These are phyloP conservation scores for Claviceps arundinis DNA, from an alignment of 2,329 filamentous ascomycete genomes.

Conservation along the genomic window DNA sequence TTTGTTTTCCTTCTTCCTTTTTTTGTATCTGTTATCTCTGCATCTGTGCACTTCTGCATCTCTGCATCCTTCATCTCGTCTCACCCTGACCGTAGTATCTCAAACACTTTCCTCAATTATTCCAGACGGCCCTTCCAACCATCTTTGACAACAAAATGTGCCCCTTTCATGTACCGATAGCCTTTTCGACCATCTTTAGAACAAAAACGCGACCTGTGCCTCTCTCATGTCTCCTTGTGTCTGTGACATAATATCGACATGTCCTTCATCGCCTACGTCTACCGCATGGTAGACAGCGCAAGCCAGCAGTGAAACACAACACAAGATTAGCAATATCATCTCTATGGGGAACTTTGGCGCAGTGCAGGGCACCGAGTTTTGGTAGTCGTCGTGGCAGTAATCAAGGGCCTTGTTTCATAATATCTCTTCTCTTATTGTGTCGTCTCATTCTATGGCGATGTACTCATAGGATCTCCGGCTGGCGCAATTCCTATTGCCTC, in stretches of 20 bases:
- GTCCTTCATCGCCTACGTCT: not conserved
- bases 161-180: not conserved
- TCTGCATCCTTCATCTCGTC: not conserved
- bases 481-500: slow-evolving; percentile 32
- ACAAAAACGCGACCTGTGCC: not conserved
- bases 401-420: slow-evolving; percentile 42
- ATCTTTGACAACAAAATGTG: not conserved
- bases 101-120: not conserved
- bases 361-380: not conserved
- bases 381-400: slow-evolving; percentile 2
- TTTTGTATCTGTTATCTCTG: not conserved
- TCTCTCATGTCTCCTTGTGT: not conserved
- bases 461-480: slow-evolving; percentile 50
- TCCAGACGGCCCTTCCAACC: not conserved
- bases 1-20: not conserved
- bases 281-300: not conserved
- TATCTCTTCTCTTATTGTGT: slow-evolving; percentile 17
- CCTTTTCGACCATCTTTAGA: not conserved
- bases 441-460: slow-evolving; percentile 43
- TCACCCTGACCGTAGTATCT: not conserved
- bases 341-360: not conserved
- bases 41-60: not conserved
- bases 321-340: not conserved
- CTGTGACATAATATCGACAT: not conserved
- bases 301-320: not conserved